These are phyloP conservation scores for Hygrophila difformis DNA, from an alignment of 257 asterid genomes.

Conservation along the genomic window DNA sequence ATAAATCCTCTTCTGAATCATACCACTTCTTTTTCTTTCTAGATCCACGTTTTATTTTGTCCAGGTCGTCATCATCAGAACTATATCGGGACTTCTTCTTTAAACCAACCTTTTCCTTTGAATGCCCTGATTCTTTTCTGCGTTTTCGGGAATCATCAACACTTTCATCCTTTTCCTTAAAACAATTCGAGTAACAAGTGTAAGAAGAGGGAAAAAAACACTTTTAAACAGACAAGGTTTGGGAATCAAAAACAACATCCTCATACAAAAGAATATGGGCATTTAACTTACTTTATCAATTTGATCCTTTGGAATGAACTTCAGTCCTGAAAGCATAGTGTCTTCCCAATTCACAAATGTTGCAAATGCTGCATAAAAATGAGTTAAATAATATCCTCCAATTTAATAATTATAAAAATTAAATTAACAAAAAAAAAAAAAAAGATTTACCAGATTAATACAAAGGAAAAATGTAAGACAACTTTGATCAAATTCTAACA, in stretches of 20 bases:
- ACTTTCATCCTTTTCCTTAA: conserved; percentile 37
- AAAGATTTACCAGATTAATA: too few relatives aligned
- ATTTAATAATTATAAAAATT: too few relatives aligned
- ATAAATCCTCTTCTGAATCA: conserved; percentile 59
- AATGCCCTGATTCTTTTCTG: conserved; percentile 36
- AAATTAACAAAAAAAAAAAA: neutral
- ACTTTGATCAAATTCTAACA: too few relatives aligned
- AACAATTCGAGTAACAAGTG: neutral
- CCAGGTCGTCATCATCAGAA: conserved; percentile 58
- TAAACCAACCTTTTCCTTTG: conserved; percentile 31
- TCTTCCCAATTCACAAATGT: conserved; percentile 2
- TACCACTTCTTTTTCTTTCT: conserved; percentile 82
- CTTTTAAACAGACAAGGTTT: too few relatives aligned
- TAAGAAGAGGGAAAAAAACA: neutral
- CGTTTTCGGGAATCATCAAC: conserved; percentile 25
- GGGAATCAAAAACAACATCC: too few relatives aligned
- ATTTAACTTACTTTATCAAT: conserved; percentile 27
- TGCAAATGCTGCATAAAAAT: conserved; percentile 6
- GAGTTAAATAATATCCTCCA: neutral
- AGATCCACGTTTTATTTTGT: conserved; percentile 44
- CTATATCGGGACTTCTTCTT: conserved; percentile 43
- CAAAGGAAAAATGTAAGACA: too few relatives aligned
- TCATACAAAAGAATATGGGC: neutral
- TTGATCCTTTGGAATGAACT: conserved; percentile 43
- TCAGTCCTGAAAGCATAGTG: conserved; percentile 37